Evolutionary conservation across 2,329 filamentous ascomycete genomes (phyloP), one percentile per base, ranked within the genome.

Genomic region (Fulvia fulva): DNA sequence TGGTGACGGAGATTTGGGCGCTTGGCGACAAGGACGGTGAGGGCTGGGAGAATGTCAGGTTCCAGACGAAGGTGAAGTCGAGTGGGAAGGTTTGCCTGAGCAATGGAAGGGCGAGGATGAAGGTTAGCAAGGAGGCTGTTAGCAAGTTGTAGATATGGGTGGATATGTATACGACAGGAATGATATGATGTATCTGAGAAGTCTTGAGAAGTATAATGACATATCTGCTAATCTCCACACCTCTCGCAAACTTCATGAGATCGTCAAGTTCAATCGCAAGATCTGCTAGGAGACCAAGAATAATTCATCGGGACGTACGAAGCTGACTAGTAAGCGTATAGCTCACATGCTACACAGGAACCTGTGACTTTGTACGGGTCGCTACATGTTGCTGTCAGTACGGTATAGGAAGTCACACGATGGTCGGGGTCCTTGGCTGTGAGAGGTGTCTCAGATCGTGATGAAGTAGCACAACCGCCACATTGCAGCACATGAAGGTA

Each of bases 81-180:
- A 87, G 67, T 86, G 90, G 89, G 30, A 95, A 94, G 81, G 85
- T 91, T 19, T 90, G 90, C 61, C 77, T 97, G 75, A 94, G 86
- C 76, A 96, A 97, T 73, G 92, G 92, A 4, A 81, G 91, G 58
- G 90, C 90, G 25, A 74, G 93, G 71, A 83, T 97, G 70, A 90
- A 83, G 81, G 78, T 84, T 58, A 66, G 61, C 59, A 60, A 54
- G 52, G 62, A 32, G 8, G 49, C 56, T 37, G 58, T 53, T 5
- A 65, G 63, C 46, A 67, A 67, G 51, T 52, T 67, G 64, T 66
- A 63, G 51, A 34, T 28, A 41, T 3, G 37, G 28, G 19, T 3
- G 37, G 28, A 32, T 32, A 32, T 32, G 34, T n/a, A 14, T 30
- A n/a, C n/a, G 41, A 46, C 26, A 51, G 49, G 28, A 37, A 22